A percentile compares a stretch with the other conserved stretches of the same genome.
Evolutionary conservation across 2,329 filamentous ascomycete genomes (phyloP).

Genomic region (Exserohilum turcica): DNA sequence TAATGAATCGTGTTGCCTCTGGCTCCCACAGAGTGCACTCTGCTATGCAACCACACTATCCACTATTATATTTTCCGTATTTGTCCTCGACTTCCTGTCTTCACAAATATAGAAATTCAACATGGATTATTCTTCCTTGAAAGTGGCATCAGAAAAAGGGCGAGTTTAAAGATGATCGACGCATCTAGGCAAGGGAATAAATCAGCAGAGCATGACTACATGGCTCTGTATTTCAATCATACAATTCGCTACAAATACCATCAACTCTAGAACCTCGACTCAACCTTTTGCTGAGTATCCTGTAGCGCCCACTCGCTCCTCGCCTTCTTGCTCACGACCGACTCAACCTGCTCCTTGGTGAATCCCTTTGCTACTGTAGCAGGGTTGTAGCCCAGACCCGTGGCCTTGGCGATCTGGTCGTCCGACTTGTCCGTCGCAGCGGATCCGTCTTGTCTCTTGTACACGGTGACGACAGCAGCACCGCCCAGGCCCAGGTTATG

Average conservation of each 20-base stretch:
- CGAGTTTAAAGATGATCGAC: too few relatives aligned
- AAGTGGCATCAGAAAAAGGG: too few relatives aligned
- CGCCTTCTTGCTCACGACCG: slow-evolving; percentile 71
- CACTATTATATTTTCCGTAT: too few relatives aligned
- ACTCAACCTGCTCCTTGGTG: slow-evolving; percentile 73
- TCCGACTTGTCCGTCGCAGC: slow-evolving; percentile 65
- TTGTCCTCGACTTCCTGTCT: too few relatives aligned
- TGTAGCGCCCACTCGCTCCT: slow-evolving; percentile 74
- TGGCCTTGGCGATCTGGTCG: slow-evolving; percentile 67
- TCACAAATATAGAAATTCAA: too few relatives aligned
- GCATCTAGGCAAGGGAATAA: too few relatives aligned
- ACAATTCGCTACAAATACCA: background rate
- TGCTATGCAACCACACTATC: too few relatives aligned
- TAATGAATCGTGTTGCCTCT: too few relatives aligned
- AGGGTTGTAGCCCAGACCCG: slow-evolving; percentile 85
- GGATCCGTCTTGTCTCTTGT: slow-evolving; percentile 79
- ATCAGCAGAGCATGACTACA: background rate
- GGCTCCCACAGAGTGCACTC: too few relatives aligned
- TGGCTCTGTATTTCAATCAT: background rate
- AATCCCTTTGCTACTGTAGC: slow-evolving; percentile 89
- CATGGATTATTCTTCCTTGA: too few relatives aligned
- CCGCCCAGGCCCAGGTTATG: slow-evolving; percentile 94
- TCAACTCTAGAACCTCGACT: slow-evolving; percentile 65
- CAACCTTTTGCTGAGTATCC: slow-evolving; percentile 75
- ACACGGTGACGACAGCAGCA: slow-evolving; percentile 87